These are phyloP conservation scores for Myxozyma monticola DNA, from an alignment of 805 yeast species.

Conservation along the genomic window DNA sequence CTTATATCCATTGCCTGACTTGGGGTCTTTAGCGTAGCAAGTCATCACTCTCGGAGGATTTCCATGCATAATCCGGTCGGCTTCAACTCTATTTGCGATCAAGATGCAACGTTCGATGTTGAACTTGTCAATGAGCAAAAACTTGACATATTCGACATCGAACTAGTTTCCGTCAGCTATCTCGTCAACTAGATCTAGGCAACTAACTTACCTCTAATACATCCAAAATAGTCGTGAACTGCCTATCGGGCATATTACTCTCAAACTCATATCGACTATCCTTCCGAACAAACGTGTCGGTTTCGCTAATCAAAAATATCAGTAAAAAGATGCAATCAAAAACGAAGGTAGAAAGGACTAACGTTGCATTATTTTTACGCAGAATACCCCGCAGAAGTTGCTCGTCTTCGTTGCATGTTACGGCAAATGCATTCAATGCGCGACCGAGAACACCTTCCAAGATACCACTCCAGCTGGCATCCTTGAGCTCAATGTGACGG, in stretches of 20 bases:
- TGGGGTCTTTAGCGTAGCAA: conserved; percentile 47
- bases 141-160: conserved; percentile 54
- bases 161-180: conserved; percentile 42
- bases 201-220: conserved; percentile 44
- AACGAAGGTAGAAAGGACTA: conserved; percentile 31
- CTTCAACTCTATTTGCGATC: conserved; percentile 52
- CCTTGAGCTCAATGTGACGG: conserved; percentile 55
- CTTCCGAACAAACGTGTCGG: conserved; percentile 52
- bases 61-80: conserved; percentile 46
- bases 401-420: conserved; percentile 62
- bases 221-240: conserved; percentile 57
- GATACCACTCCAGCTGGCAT: conserved; percentile 56
- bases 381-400: conserved; percentile 29
- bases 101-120: conserved; percentile 59
- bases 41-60: conserved; percentile 45
- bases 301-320: conserved; percentile 32
- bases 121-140: conserved; percentile 61
- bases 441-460: conserved; percentile 57
- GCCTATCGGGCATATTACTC: conserved; percentile 45
- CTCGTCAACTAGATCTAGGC: neutral
- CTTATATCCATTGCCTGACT: conserved; percentile 47
- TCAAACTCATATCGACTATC: conserved; percentile 60
- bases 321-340: neutral
- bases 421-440: conserved; percentile 64
- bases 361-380: conserved; percentile 37